Conservation (phyloP, 768 basidiomycete species). For the Suillus lakei region DNA sequence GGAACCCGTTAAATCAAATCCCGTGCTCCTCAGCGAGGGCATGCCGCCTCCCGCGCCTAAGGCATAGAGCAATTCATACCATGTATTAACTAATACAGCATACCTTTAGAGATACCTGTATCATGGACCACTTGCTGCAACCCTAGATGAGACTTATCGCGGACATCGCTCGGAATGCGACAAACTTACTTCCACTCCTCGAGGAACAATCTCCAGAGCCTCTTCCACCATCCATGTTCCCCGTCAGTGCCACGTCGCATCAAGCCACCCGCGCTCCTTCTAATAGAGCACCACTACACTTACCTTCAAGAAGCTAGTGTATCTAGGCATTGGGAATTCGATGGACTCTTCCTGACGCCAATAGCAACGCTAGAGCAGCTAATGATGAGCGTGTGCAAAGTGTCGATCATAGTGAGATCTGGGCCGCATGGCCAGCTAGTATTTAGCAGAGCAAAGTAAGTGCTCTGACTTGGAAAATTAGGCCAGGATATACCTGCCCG, state of each 20-base stretch:
- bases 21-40: conserved; percentile 33
- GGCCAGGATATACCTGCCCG: neutral
- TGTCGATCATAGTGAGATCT: neutral
- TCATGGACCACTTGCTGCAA: neutral
- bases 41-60: conserved; percentile 30
- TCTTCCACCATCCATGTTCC: neutral
- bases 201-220: neutral
- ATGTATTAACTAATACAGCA: neutral
- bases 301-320: neutral
- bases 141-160: neutral
- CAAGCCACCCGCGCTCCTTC: neutral
- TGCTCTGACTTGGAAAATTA: neutral
- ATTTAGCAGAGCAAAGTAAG: neutral
- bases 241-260: neutral
- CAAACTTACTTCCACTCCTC: neutral
- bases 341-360: neutral
- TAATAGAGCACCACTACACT: neutral
- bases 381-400: neutral
- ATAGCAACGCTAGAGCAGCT: neutral
- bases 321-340: neutral
- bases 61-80: conserved; percentile 21
- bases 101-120: neutral
- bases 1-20: conserved; percentile 25
- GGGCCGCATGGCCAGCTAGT: neutral
- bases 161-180: neutral